A percentile compares a stretch with the other conserved stretches of the same genome.
These are phyloP conservation scores for Theileria equi DNA, from an alignment of 169 alveolate genomes.

Conservation along the genomic window DNA sequence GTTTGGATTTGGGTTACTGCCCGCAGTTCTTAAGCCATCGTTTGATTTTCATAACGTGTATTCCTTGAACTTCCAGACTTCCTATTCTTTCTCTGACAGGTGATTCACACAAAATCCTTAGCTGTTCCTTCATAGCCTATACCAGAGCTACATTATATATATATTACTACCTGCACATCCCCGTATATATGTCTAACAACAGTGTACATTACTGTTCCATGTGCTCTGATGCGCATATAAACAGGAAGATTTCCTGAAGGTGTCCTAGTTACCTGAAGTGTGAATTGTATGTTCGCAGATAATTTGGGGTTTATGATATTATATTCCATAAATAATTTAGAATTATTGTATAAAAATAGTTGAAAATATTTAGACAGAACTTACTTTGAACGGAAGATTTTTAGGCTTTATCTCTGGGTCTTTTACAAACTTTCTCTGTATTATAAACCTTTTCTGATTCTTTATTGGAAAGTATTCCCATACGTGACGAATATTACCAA, in stretches of 20 bases:
- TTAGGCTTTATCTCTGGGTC: slow-evolving; percentile 45
- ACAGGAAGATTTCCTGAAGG: slow-evolving; percentile 84
- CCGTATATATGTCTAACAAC: slow-evolving; percentile 79
- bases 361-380: not conserved
- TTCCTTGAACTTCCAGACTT: slow-evolving; percentile 74
- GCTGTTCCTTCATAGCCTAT: slow-evolving; percentile 74
- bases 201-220: slow-evolving; percentile 81
- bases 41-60: slow-evolving; percentile 72
- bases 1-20: not conserved
- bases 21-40: slow-evolving; percentile 76
- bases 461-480: too few relatives aligned
- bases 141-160: not conserved
- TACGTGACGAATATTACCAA: too few relatives aligned
- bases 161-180: slow-evolving; percentile 68
- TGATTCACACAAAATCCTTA: slow-evolving; percentile 72
- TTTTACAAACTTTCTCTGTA: slow-evolving; percentile 71
- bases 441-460: slow-evolving; percentile 58
- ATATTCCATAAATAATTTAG: not conserved
- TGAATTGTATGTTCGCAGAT: not conserved
- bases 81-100: slow-evolving; percentile 77
- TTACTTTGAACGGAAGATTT: slow-evolving; percentile 71
- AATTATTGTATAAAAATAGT: not conserved
- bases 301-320: not conserved
- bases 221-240: slow-evolving; percentile 76
- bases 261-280: slow-evolving; percentile 75